Evolutionary conservation across 2,329 filamentous ascomycete species (phyloP), one percentile per base, ranked within the genome.

Genomic region (Davidsoniella eucalypti): DNA sequence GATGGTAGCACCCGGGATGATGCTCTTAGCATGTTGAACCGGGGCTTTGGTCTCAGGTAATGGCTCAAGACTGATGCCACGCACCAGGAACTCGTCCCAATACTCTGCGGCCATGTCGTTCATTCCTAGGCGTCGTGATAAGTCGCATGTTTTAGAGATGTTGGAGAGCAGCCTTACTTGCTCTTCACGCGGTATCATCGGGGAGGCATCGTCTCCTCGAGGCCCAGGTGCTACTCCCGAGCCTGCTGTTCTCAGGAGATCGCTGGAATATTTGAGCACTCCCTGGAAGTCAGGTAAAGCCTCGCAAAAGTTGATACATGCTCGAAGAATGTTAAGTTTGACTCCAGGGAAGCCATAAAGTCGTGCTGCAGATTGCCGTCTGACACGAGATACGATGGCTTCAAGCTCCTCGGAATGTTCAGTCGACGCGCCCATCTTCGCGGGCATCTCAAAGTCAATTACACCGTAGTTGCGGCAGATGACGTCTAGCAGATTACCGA

Each of bases 71-170:
- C 80, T 76, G 57, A 94, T 69, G 55, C 79, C 79, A 46, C 92
- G 80, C 44, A 98, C 74, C 7, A 98, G 69, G 58, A 96, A 96
- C 59, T 94, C 87, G 62, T 98, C 92, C 92, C 92, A 98, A 61
- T 95, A 98, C 57, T 92, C 84, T 5, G 87, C 87, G 48, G 79
- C 73, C 40, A 90, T 65, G 51, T 82, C 67, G 4, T 73, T 68
- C 25, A 87, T 67, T 0, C 87, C 87, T 23, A 95, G 65, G 53
- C 84, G 80, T 54, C 76, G 76, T 1, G 84, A 82, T n/a, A 92
- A 76, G 29, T 72, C 76, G 26, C 88, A 78, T 0, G 88, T 94
- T 55, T 90, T 83, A 36, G 81, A 78, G 53, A 98, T 88, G 57
- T 90, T 94, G 42, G 84, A 84, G 44, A 81, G 73, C n/a, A 96